These are phyloP conservation scores for Mollisia scopiformis DNA, from an alignment of 2,329 filamentous ascomycete genomes.

Conservation along the genomic window DNA sequence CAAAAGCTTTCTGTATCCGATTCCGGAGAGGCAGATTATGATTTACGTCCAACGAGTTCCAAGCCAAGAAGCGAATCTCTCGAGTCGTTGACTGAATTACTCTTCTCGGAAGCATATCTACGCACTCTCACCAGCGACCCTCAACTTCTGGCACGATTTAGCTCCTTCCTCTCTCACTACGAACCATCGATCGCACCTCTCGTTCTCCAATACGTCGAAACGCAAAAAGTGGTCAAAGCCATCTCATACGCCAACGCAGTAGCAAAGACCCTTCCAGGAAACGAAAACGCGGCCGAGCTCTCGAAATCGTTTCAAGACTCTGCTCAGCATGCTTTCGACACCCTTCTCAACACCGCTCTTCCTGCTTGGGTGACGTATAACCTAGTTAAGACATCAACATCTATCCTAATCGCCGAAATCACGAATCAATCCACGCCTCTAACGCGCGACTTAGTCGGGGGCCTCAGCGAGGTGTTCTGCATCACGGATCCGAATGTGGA, in stretches of 20 bases:
- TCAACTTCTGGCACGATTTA: slow-evolving; percentile 12
- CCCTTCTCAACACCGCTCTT: slow-evolving; percentile 65
- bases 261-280: slow-evolving; percentile 50
- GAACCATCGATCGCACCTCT: slow-evolving; percentile 11
- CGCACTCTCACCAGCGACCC: slow-evolving; percentile 6
- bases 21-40: slow-evolving; percentile 10
- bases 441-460: slow-evolving; percentile 4
- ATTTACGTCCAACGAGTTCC: slow-evolving; percentile 8
- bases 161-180: slow-evolving; percentile 16
- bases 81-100: slow-evolving; percentile 4
- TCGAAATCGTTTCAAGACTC: slow-evolving; percentile 53
- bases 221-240: slow-evolving; percentile 21
- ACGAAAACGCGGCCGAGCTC: not conserved
- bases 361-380: slow-evolving; percentile 71
- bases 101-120: slow-evolving; percentile 17
- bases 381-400: slow-evolving; percentile 8
- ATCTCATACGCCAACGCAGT: slow-evolving; percentile 21
- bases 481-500: slow-evolving; percentile 15
- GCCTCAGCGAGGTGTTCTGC: slow-evolving; percentile 20
- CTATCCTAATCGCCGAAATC: slow-evolving; percentile 12
- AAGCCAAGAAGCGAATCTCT: not conserved
- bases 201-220: slow-evolving; percentile 18
- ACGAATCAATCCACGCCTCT: slow-evolving; percentile 11
- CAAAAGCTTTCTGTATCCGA: not conserved
- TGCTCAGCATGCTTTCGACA: slow-evolving; percentile 62